Base-by-base conservation (phyloP, 2,329 filamentous ascomycete genomes). In the Metarhizium sp. region DNA sequence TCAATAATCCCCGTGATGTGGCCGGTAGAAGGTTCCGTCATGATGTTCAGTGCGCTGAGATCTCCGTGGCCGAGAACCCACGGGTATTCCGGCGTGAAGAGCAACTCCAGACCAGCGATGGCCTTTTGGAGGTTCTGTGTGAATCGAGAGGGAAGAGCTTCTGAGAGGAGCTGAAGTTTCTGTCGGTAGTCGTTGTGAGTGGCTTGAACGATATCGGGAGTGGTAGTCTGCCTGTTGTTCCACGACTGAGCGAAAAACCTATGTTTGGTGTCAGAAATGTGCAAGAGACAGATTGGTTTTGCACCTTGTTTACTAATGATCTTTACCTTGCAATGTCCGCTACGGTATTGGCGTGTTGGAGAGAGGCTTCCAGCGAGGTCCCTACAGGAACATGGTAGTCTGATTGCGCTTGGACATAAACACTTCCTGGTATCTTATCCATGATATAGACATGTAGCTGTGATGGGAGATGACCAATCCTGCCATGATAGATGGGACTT, bases 1-100 rank as follows among this genome's bases (percentile, higher is more conserved):
- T 69, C 66, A 25, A 69, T 53, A 32, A 69, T 52, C 8, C 66
- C 65, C 1, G 65, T 67, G 30, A 69, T 60, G 18, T 61, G 38
- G 20, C 66, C 64, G 3, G 61, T 67, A 14, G 32, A 13, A 3
- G 59, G 52, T 49, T 68, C 59, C 6, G 65, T 52, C 13, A 67
- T 62, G 32, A 69, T 59, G 51, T 70, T 68, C 49, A 63, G 61
- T 58, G 65, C 64, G 50, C 53, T 60, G 6, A 69, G 59, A 53
- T 69, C 64, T 32, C 58, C 59, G 51, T 53, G 29, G 25, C 25
- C 25, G 25, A 25, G 25, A 25, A 25, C 25, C 25, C 25, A 25
- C 3, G 25, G 25, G 25, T 25, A 25, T 25, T 25, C 25, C 25
- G 25, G 25, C 25, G 25, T 25, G 25, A 25, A 25, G 25, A 25